These are phyloP conservation scores for Solanum bulbocastanum DNA, from an alignment of 257 asterid species.

Conservation along the genomic window DNA sequence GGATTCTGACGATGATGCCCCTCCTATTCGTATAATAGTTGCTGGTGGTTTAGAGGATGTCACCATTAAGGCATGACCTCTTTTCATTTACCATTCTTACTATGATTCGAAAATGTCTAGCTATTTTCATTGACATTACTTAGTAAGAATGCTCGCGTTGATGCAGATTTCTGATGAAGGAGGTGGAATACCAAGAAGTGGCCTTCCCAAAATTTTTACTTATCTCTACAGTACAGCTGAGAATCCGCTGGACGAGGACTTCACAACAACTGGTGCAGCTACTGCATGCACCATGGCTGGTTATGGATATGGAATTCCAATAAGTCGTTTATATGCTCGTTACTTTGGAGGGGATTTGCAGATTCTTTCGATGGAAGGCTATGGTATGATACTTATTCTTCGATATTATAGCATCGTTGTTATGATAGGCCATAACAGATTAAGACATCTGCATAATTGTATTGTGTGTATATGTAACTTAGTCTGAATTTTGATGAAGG, in stretches of 20 bases:
- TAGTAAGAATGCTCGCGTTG: background rate
- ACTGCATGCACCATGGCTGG: constrained; percentile 79
- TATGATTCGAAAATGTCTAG: too few species aligned
- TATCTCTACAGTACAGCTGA: constrained; percentile 88
- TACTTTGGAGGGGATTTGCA: constrained; percentile 96
- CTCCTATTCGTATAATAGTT: constrained; percentile 81
- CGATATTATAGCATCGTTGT: background rate
- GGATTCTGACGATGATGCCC: constrained; percentile 77
- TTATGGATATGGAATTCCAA: constrained; percentile 88
- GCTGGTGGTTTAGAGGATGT: constrained; percentile 98
- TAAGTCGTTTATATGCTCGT: constrained; percentile 85
- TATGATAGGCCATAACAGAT: background rate
- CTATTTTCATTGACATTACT: background rate
- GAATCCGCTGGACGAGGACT: constrained; percentile 59
- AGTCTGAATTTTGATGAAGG: background rate
- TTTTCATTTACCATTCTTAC: background rate
- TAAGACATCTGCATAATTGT: background rate
- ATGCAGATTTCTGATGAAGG: constrained; percentile 90
- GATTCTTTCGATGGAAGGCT: constrained; percentile 96
- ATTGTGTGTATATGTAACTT: background rate
- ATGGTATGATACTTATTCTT: constrained; percentile 28
- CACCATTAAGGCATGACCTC: constrained; percentile 68
- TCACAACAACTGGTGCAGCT: constrained; percentile 39
- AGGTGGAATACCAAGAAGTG: constrained; percentile 92
- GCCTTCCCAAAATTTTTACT: constrained; percentile 75